Conservation (phyloP, 179 eudicot species). For the Corrigiola litoralis region DNA sequence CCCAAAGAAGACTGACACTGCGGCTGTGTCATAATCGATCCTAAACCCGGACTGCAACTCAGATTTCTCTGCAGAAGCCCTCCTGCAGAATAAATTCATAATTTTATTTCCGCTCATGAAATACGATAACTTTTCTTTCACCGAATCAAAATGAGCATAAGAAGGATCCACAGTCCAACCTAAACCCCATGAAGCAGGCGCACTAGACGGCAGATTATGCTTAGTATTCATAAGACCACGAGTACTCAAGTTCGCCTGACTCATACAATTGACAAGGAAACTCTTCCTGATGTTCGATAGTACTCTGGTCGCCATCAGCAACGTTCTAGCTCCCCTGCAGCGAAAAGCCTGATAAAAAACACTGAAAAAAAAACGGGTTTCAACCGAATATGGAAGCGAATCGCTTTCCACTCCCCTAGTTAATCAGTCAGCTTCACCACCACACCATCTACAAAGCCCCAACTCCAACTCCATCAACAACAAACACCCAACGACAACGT, state of each 20-base stretch:
- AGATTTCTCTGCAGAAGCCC: constrained; percentile 22
- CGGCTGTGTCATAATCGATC: constrained; percentile 25
- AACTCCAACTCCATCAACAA: not conserved
- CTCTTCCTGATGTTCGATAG: constrained; percentile 37
- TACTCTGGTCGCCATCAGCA: constrained; percentile 57
- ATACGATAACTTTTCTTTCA: constrained; percentile 22
- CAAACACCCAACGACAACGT: too few relatives aligned
- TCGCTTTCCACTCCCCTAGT: not conserved
- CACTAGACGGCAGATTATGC: constrained; percentile 21
- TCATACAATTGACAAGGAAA: constrained; percentile 32
- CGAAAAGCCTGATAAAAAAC: not conserved
- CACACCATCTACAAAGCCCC: too few relatives aligned
- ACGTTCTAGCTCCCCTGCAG: constrained; percentile 18
- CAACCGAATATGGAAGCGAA: too few relatives aligned
- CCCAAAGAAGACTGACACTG: constrained; percentile 26
- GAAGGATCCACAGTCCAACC: constrained; percentile 14
- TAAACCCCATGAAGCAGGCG: constrained; percentile 25
- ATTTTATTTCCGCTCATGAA: constrained; percentile 15
- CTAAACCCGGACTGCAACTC: constrained; percentile 23
- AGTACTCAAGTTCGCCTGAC: constrained; percentile 20
- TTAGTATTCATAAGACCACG: constrained; percentile 30
- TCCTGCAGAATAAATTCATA: constrained; percentile 13
- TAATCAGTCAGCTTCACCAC: not conserved
- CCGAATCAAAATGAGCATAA: constrained; percentile 17
- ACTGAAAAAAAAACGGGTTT: not conserved